phyloP scores from a whole-genome alignment of 1,284 basidiomycete species.

The Ceratobasidium theobromae region DNA sequence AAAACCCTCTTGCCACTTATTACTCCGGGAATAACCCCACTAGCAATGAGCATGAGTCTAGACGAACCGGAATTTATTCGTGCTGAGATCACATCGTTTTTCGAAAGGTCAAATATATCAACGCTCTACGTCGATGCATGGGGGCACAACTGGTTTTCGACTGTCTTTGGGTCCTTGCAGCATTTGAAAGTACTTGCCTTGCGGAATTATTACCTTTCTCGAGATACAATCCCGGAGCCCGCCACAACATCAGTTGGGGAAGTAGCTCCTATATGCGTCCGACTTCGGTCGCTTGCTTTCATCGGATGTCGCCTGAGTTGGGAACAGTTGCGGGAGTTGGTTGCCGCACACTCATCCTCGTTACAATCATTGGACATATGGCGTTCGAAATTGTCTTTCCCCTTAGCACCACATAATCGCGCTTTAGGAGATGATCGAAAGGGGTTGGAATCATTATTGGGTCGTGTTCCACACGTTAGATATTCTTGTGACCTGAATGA shows the following conservation, averaged over 20 bases:
- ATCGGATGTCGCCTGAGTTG: background rate
- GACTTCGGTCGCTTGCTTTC: background rate
- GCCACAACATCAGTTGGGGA: background rate
- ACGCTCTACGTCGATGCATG: background rate
- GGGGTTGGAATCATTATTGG: background rate
- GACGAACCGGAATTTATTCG: background rate
- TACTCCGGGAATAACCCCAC: background rate
- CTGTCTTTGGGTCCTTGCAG: background rate
- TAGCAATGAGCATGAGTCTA: constrained; percentile 1
- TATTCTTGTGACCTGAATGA: background rate
- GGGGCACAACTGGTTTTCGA: constrained; percentile 4
- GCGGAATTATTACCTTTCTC: background rate
- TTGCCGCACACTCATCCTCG: background rate
- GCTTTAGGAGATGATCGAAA: background rate
- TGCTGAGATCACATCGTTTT: background rate
- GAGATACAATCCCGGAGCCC: background rate
- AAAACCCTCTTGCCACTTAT: background rate
- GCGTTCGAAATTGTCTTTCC: background rate
- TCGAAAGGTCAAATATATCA: background rate
- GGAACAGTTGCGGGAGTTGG: background rate
- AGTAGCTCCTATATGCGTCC: constrained; percentile 10
- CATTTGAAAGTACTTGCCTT: background rate
- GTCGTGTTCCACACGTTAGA: background rate
- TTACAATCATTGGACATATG: background rate
- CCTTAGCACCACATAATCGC: background rate